Evolutionary conservation across 2,329 filamentous ascomycete species (phyloP), one percentile per base, ranked within the genome.

Genomic region (Hypocreales sp.): DNA sequence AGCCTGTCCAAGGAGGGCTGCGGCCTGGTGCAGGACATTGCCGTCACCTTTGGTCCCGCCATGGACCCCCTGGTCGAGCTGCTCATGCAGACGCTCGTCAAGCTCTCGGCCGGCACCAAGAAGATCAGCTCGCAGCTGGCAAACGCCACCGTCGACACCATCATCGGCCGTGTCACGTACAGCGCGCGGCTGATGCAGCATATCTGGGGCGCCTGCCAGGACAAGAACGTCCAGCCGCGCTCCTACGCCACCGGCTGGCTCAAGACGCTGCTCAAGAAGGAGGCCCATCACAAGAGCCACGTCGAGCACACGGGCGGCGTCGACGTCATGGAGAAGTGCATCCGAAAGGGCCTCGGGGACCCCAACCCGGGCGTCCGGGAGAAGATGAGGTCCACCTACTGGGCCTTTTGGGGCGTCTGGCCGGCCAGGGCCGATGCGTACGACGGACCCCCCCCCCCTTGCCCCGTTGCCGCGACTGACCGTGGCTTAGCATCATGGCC

Each of bases 1-100:
- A 95, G 86, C 42, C 61, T 94, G 39, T 87, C 81, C 8, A 86
- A 84, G 35, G 83, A 90, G 42, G 84, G 78, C 8, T 92, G 83
- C 45, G 71, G 70, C 36, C 56, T 92, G 25, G 64, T 94, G 17
- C 86, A 94, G 47, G 87, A 95, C 36, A 60, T 93, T 16, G 83
- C 83, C 12, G 69, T 66, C 38, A 72, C 67, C 7, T 73, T 81
- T 24, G 84, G 84, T 1, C 66, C 82, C 2, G 77, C 67, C 22
- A 73, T 94, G 42, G 87, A 95, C 43, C 69, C 78, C 8, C 80
- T 92, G 73, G 78, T 90, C 7, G 87, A 95, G 53, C 71, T 94
- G 27, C 63, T 94, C 14, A 71, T 95, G 55, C 84, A 93, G 45
- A 78, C 72, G 16, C 72, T 94, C 40, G 73, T 95, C 56, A 94